Evolutionary conservation across 2,329 filamentous ascomycete genomes (phyloP), one percentile per base, ranked within the genome.

Genomic region (Daldinia eschscholtzii): DNA sequence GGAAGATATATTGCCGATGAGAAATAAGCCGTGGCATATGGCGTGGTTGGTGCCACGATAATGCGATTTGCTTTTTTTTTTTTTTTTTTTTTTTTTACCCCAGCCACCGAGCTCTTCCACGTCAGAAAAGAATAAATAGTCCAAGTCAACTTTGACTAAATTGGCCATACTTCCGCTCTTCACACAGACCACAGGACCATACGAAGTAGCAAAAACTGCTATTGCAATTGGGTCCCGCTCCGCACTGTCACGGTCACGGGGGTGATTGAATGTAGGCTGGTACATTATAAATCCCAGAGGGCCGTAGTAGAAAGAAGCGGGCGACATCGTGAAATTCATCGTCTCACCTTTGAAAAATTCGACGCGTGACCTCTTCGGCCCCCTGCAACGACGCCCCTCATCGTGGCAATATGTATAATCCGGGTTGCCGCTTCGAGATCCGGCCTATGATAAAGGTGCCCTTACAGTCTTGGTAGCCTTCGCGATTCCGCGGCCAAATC

Each of bases 261-360:
- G 46, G 6, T 35, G 7, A 10, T 18, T 33, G 15, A 52, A 18
- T 33, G 15, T 30, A 15, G 7, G 46, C 15, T 33, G 7, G 5
- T 33, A 33, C 46, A 52, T 52, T 52, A 52, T 52, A 52, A 52
- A 52, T 48, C 44, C 46, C 26, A 9, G 46, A n/a, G 13, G 15
- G 7, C 3, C 15, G 50, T 61, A n/a, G 23, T 42, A 61, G 53
- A 61, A 30, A 58, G 50, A 62, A 26, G 44, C 12, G 42, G 28
- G 53, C 13, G 50, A 6, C 18, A 37, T 62, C n/a, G 61, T 26
- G 44, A 62, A 48, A 48, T 39, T 59, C 12, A 57, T 48, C 18
- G 13, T 46, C 71, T 60, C 71, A 75, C 74, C 73, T 73, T 75
- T 57, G 70, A 74, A 65, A 76, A 75, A 66, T 70, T 73, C 68